Percentiles rank a stretch among this genome's conserved stretches.
phyloP scores from a whole-genome alignment of 768 basidiomycete species.

The Candolleomyces eurysporus region DNA sequence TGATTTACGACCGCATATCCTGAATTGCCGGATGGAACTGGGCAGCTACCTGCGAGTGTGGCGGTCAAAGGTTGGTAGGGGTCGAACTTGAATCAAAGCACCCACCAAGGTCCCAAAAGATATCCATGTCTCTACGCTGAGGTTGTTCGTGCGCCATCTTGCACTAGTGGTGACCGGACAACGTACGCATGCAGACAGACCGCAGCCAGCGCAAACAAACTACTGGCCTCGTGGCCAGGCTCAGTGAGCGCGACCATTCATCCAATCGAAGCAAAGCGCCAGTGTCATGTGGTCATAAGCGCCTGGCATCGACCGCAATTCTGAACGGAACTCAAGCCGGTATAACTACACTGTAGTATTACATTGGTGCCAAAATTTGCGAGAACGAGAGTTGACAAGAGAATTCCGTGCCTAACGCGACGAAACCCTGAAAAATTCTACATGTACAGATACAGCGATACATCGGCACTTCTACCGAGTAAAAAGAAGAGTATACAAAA shows the following conservation, averaged over 20 bases:
- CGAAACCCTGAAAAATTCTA: no score
- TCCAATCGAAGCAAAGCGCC: no score
- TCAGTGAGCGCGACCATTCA: no score
- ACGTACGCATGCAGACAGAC: background rate
- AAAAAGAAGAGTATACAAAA: background rate
- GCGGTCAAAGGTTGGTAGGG: background rate
- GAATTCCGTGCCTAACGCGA: no score
- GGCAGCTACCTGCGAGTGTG: constrained; percentile 26
- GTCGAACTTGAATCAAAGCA: background rate
- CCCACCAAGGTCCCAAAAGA: constrained; percentile 28
- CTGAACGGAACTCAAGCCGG: no score
- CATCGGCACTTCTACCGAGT: no score
- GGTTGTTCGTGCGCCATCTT: background rate
- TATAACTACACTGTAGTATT: no score
- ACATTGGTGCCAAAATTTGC: no score
- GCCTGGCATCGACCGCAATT: no score
- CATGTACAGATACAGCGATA: no score
- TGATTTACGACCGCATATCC: constrained; percentile 26
- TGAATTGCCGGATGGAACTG: constrained; percentile 21
- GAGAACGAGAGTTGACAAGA: no score
- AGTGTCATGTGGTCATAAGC: no score
- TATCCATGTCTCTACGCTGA: constrained; percentile 12
- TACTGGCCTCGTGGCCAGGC: background rate
- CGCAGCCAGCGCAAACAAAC: background rate
- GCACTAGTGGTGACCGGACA: background rate